phyloP scores from a whole-genome alignment of 192 early-diverging fungal genomes.

The Umbelopsis ramanniana region DNA sequence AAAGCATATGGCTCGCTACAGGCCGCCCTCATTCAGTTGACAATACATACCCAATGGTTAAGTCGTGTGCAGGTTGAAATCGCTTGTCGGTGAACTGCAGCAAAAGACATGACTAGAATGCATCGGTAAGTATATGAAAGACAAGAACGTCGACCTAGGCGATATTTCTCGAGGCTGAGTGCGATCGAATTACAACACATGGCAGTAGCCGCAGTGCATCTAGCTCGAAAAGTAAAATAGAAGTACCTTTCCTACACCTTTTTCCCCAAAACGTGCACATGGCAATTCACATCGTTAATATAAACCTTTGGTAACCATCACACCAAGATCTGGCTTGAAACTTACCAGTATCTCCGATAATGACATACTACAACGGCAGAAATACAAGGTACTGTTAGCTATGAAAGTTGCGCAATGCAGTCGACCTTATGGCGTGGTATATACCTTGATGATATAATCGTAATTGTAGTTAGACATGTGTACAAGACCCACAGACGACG shows the following conservation, averaged over 20 bases:
- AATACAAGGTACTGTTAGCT: not conserved
- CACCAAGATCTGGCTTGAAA: not conserved
- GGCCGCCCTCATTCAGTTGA: not conserved
- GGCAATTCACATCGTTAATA: not conserved
- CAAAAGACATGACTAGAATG: slow-evolving; percentile 68
- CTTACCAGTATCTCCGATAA: slow-evolving; percentile 81
- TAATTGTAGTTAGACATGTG: slow-evolving; percentile 56
- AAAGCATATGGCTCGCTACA: too few relatives aligned
- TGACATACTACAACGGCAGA: slow-evolving; percentile 72
- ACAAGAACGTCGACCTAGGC: not conserved
- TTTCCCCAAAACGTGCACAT: not conserved
- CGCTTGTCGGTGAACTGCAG: slow-evolving; percentile 84
- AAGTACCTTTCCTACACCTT: slow-evolving; percentile 78
- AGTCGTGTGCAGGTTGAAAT: slow-evolving; percentile 79
- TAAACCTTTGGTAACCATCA: not conserved
- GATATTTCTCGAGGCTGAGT: not conserved
- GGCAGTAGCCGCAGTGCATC: not conserved
- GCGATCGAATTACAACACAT: not conserved
- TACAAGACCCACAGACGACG: slow-evolving; percentile 15
- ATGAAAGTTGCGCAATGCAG: not conserved
- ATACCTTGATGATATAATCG: slow-evolving; percentile 68
- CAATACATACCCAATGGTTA: slow-evolving; percentile 73
- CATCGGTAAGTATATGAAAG: slow-evolving; percentile 8
- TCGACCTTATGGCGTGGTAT: not conserved
- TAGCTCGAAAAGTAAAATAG: not conserved